Conservation (phyloP, 345 rosid species). For the Populus nigra region DNA sequence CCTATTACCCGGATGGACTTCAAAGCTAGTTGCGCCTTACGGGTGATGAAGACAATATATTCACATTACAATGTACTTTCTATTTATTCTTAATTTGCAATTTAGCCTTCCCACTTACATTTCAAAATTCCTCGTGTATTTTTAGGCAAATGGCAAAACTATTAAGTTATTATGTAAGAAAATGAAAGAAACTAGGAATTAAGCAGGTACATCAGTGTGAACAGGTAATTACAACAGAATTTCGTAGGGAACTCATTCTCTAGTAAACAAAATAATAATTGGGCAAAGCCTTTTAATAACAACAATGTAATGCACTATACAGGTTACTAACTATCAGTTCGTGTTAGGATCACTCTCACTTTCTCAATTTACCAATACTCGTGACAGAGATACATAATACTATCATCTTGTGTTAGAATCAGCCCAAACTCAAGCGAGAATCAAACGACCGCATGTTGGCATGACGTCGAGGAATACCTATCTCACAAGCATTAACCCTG, state of each 20-base stretch:
- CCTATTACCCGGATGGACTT: neutral
- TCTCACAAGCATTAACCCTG: slow-evolving; percentile 37
- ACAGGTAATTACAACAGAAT: neutral
- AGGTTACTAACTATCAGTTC: slow-evolving; percentile 36
- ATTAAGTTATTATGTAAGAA: neutral
- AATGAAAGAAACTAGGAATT: neutral
- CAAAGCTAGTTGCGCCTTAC: neutral
- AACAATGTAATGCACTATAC: slow-evolving; percentile 17
- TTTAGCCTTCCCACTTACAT: neutral
- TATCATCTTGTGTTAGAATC: slow-evolving; percentile 2
- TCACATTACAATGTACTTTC: neutral
- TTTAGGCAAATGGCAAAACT: neutral
- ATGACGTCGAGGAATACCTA: slow-evolving; percentile 34
- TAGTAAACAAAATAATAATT: neutral
- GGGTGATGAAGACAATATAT: neutral
- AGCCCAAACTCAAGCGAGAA: slow-evolving; percentile 35
- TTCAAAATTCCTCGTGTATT: neutral
- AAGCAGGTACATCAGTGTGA: neutral
- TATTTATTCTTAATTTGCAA: neutral
- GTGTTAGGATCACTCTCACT: slow-evolving; percentile 43
- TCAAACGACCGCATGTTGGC: slow-evolving; percentile 22
- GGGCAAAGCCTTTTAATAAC: neutral
- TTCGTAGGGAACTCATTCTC: slow-evolving; percentile 1
- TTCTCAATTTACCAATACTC: slow-evolving; percentile 10
- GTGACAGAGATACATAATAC: slow-evolving; percentile 25